Conservation (phyloP, 2,329 filamentous ascomycete genomes). For the Penicillium sp. region DNA sequence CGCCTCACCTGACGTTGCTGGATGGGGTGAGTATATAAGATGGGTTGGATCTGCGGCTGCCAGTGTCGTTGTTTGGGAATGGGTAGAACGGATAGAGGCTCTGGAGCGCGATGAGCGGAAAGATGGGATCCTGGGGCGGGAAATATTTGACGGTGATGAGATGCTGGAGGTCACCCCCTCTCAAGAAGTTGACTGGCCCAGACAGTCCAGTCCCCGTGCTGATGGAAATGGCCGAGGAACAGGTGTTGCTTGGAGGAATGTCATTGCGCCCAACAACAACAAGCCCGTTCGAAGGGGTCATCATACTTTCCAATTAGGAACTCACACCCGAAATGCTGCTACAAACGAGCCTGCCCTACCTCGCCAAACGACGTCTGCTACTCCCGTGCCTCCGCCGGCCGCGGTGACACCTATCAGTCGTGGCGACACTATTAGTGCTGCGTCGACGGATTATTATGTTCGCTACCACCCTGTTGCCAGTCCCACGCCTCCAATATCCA, state of each 20-base stretch:
- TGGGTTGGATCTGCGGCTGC: conserved; percentile 95
- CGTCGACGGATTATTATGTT: conserved; percentile 62
- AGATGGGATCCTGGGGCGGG: conserved; percentile 83
- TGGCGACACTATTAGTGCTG: conserved; percentile 58
- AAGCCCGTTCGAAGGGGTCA: conserved; percentile 34
- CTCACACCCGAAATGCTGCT: conserved; percentile 18
- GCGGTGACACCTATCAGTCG: conserved; percentile 56
- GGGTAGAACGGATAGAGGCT: conserved; percentile 92
- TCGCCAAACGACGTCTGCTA: conserved; percentile 17
- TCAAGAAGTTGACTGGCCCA: conserved; percentile 51
- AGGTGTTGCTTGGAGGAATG: conserved; percentile 36
- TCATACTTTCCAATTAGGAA: conserved; percentile 25
- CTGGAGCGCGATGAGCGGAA: conserved; percentile 90
- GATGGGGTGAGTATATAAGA: conserved; percentile 91
- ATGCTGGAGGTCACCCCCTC: conserved; percentile 70
- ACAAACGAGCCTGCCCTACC: conserved; percentile 11
- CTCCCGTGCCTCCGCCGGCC: conserved; percentile 43
- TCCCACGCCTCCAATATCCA: conserved; percentile 40
- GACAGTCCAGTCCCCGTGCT: conserved; percentile 31
- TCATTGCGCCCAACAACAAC: conserved; percentile 31
- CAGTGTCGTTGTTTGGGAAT: conserved; percentile 97
- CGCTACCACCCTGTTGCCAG: conserved; percentile 56
- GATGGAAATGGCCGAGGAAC: conserved; percentile 29
- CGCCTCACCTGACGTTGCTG: conserved; percentile 75
- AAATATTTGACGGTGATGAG: conserved; percentile 91